Evolutionary conservation across 2,329 filamentous ascomycete species (phyloP), one percentile per base, ranked within the genome.

Genomic region (Penicillium sp.): DNA sequence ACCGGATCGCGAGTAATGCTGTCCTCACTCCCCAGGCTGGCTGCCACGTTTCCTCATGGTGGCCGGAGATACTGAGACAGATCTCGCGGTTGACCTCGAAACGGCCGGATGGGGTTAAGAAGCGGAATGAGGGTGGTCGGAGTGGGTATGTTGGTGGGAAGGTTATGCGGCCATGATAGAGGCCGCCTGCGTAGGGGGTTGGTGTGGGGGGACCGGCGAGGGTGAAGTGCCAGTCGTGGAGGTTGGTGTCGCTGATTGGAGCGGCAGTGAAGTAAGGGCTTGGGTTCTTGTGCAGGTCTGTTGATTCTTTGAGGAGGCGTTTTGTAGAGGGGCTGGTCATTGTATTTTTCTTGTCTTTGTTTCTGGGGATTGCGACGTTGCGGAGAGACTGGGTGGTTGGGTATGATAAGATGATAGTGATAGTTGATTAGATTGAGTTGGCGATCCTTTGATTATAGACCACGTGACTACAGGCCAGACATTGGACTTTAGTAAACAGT

Each of bases 181-280:
- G 85, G 48, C 95, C 95, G 31, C 82, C 80, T 45, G 86, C 85
- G 77, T 93, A 97, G 37, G 88, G 85, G 0, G 92, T 93, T 19
- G 84, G 84, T 31, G 85, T 81, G 0, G 93, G 93, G 0, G 93
- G 93, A 0, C 95, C 95, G 51, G 89, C 87, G n/a, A 99, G 83
- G 0, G 95, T 99, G 78, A 98, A 99, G 80, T 99, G 95, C 95
- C 95, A 99, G 77, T 98, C 93, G 78, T 96, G 96, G 53, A 99
- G 87, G 76, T 98, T 92, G 31, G 86, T 82, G 72, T 98, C 93
- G 61, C 93, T 85, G 39, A 78, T 73, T 0, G 95, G 95, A 4
- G 88, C 82, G 42, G 93, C 95, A 66, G 89, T 86, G 77, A 93
- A 96, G 78, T 96, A 92, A 53, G 90, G 81, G 2, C 91, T 95